Base-by-base conservation (phyloP, 768 basidiomycete species). In the Ramaria sp. region DNA sequence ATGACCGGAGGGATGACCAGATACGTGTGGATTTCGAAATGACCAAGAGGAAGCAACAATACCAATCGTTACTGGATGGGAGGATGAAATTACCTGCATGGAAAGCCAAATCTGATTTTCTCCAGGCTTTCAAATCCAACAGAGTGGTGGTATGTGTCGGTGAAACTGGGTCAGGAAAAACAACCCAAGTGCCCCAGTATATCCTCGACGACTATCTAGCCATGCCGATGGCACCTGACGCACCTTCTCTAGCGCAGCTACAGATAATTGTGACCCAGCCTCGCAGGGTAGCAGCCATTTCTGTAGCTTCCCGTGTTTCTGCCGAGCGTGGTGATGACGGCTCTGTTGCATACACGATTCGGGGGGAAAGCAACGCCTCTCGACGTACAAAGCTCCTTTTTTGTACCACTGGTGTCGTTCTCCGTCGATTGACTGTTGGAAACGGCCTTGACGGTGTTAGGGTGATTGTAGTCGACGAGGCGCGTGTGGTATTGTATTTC, bases 171-270 rank as follows among this genome's bases (percentile, higher is more conserved):
- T 90, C 85, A 49, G 93, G 93, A 25, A 97, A 97, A 67, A 93
- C 90, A 1, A 93, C 90, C 0, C 90, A 93, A 84, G 85, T 94
- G 6, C 93, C 94, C 13, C 89, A 94, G 60, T 94, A 90, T 61
- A 82, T 97, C 51, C 71, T 96, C 45, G 92, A 96, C 60, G 79
- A 47, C 58, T 70, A 7, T 71, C 75, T 0, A 71, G 71, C 15
- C 68, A 67, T 16, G 91, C 90, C 10, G 78, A 25, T 15, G 18
- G 42, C 18, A 10, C 24, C 24, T 6, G 20, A 53, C n/a, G 39
- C 24, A 18, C 22, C 16, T 9, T 41, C 52, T 18, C 24, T 53
- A 5, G 15, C 20, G 3, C n/a, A 28, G 18, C 6, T 42, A 16
- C 52, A 53, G 1, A 90, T 97, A 49, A 69, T 96, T 38, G 73